Base-by-base conservation (phyloP, 495 filamentous ascomycete genomes). In the Hamigera avellanea region DNA sequence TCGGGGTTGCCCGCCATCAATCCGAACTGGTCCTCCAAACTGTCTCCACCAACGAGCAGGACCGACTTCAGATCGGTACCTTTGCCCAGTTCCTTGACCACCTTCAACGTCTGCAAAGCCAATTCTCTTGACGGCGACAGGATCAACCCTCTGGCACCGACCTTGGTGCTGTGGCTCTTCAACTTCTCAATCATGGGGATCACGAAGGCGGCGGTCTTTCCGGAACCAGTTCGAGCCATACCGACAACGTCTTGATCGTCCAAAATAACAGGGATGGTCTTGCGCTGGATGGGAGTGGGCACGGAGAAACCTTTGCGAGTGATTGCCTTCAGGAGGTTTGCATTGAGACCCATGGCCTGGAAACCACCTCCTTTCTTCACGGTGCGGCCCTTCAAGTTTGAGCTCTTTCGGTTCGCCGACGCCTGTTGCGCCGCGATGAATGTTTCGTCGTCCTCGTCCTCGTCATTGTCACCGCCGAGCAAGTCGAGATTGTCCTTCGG, bases 151-250 rank as follows among this genome's bases (percentile, higher is more conserved):
- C 91, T 70, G 25, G 86, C 74, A 17, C 91, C 91, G 42, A 96
- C 73, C 51, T 76, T 78, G 8, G 76, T 76, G 49, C 81, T 93
- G 50, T 99, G 91, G n/a, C 73, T 69, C 59, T 85, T 93, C 43
- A 99, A 66, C 36, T 81, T 84, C 64, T 96, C 82, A 41, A 99
- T 83, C 88, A 98, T 91, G 28, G 91, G 91, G 39, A 98, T 89
- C 4, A 98, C 86, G 54, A 98, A 98, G 10, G 91, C 89, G 1
- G 89, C 91, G 1, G 88, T 95, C 64, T 98, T 98, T 55, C 91
- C 91, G 26, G 86, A 93, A 54, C 91, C 91, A 14, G 91, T 98
- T 33, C 91, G 71, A 3, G 91, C 91, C 93, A 96, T 99, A 39
- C 86, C 91, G 6, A 96, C 87, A 3, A 99, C 86, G 68, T 98